Conservation (phyloP, 441 rosid species). For the Gossypium schwendimanii region DNA sequence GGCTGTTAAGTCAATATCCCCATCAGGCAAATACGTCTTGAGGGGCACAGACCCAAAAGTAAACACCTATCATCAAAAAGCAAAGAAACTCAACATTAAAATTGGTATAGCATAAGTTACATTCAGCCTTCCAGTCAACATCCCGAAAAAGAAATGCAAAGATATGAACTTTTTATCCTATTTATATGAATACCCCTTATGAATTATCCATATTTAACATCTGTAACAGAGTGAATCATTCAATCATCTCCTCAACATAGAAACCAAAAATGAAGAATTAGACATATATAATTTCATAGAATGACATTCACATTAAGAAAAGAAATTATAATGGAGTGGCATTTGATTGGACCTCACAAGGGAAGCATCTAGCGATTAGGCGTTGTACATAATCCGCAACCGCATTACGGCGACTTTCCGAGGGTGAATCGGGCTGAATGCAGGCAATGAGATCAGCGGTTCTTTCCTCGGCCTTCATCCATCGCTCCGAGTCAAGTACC, state of each 20-base stretch:
- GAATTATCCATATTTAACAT: neutral
- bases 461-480: constrained; percentile 81
- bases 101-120: neutral
- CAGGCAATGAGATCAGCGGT: constrained; percentile 26
- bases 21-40: constrained; percentile 95
- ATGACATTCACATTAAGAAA: neutral
- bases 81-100: neutral
- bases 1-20: constrained; percentile 89
- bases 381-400: constrained; percentile 84
- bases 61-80: constrained; percentile 48
- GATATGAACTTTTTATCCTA: neutral
- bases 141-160: neutral
- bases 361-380: constrained; percentile 72
- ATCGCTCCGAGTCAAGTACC: constrained; percentile 56
- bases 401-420: constrained; percentile 81
- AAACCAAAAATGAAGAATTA: neutral
- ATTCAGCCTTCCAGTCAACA: neutral
- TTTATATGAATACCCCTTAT: no score
- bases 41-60: constrained; percentile 97
- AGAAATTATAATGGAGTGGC: neutral
- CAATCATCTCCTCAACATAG: neutral
- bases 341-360: constrained; percentile 44
- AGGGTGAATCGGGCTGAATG: constrained; percentile 66
- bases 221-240: neutral
- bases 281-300: no score